Conservation (phyloP, 2,329 filamentous ascomycete genomes). For the Sporothrix dimorphospora region DNA sequence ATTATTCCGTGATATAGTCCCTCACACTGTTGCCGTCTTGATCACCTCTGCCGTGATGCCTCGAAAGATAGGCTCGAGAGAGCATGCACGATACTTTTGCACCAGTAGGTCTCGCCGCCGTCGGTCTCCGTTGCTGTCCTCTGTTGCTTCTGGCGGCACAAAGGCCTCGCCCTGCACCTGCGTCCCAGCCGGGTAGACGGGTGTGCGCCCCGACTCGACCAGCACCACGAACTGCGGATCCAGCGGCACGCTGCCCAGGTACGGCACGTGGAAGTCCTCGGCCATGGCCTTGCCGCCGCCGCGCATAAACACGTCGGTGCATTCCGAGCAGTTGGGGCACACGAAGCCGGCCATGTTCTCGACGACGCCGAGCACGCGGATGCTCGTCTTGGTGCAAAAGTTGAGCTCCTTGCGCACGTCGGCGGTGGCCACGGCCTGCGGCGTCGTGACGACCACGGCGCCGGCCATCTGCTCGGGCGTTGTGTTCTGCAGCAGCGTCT, state of each 20-base stretch:
- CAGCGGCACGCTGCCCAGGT: conserved; percentile 85
- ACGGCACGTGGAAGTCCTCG: conserved; percentile 78
- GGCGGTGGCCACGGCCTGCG: conserved; percentile 88
- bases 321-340: conserved; percentile 79
- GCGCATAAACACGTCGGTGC: conserved; percentile 90
- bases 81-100: conserved; percentile 74
- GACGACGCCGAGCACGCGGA: conserved; percentile 82
- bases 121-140: not conserved
- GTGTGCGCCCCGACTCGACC: conserved; percentile 72
- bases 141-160: conserved; percentile 32
- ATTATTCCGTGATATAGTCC: not conserved
- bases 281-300: conserved; percentile 92
- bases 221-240: conserved; percentile 89
- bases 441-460: conserved; percentile 93
- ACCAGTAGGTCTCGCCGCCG: conserved; percentile 53
- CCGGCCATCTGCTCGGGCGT: conserved; percentile 72
- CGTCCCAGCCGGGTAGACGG: conserved; percentile 71
- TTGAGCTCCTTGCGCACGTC: conserved; percentile 96
- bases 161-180: conserved; percentile 61
- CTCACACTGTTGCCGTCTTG: conserved; percentile 32
- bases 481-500: conserved; percentile 73
- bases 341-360: conserved; percentile 97
- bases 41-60: conserved; percentile 62
- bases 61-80: conserved; percentile 69
- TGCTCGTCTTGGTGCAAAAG: conserved; percentile 83